These are phyloP conservation scores for Colletotrichum tanaceti DNA, from an alignment of 2,329 filamentous ascomycete species.

Conservation along the genomic window DNA sequence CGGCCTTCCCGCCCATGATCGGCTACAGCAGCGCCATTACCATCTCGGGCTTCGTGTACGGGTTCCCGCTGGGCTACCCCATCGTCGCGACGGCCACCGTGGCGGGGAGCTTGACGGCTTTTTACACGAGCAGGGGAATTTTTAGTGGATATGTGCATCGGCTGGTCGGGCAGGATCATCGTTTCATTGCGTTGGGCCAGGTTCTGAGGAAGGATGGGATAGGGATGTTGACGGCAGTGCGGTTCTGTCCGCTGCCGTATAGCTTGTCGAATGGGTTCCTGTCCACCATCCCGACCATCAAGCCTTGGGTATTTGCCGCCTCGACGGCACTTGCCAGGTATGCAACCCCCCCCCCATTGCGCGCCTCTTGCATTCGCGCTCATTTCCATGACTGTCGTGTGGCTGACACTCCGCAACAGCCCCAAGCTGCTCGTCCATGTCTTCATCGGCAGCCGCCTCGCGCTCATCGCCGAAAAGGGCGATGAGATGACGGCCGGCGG, in stretches of 20 bases:
- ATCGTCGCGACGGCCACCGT: slow-evolving; percentile 84
- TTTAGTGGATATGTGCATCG: slow-evolving; percentile 82
- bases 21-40: slow-evolving; percentile 82
- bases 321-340: slow-evolving; percentile 82
- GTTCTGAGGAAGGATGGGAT: slow-evolving; percentile 92
- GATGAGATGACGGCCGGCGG: slow-evolving; percentile 84
- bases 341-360: slow-evolving; percentile 31
- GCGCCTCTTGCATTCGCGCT: neutral
- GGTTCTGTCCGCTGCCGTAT: slow-evolving; percentile 92
- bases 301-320: slow-evolving; percentile 78
- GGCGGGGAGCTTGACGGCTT: slow-evolving; percentile 80
- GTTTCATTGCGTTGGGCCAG: slow-evolving; percentile 88
- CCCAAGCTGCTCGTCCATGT: slow-evolving; percentile 93
- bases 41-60: slow-evolving; percentile 66
- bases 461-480: slow-evolving; percentile 82
- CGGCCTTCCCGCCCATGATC: slow-evolving; percentile 87
- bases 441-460: slow-evolving; percentile 89
- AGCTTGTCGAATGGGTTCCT: slow-evolving; percentile 94
- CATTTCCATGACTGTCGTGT: neutral
- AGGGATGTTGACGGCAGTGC: slow-evolving; percentile 88
- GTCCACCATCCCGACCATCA: slow-evolving; percentile 90
- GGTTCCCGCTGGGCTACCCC: slow-evolving; percentile 77
- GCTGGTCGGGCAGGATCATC: slow-evolving; percentile 83
- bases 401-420: slow-evolving; percentile 49
- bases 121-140: slow-evolving; percentile 82